Base-by-base conservation (phyloP, 208 protist species). In the Acanthamoeba lenticulata region DNA sequence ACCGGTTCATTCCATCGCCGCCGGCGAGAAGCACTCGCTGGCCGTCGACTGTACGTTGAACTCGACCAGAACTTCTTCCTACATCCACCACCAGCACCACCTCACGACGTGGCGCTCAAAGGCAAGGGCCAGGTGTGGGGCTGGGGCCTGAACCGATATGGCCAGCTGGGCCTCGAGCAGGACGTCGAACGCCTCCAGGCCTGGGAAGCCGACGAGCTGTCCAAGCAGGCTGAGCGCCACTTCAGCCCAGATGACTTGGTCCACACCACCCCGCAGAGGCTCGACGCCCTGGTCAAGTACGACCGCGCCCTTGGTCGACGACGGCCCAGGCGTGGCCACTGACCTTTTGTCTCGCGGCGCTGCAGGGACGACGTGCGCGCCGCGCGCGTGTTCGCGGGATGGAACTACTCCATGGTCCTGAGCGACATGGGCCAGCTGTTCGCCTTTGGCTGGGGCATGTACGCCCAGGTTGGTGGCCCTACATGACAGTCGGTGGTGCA, bases 401-500 rank as follows among this genome's bases (percentile, higher is more conserved):
- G 81, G 81, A 90, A 65, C 13, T 65, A 90, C 34, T 90, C 81
- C 19, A 13, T 90, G 29, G 49, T 65, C 0, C 27, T 90, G 13
- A 29, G 27, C 29, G 29, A 57, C 19, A 21, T 67, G 34, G 81
- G 81, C 32, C 44, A 65, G 34, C 42, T 90, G 32, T 90, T 90
- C 27, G 40, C 49, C 21, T 90, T 90, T 90, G 81, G 81, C 36
- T 90, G 81, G 81, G 81, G 81, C 4, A 90, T 90, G 81, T 90
- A 90, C 15, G 81, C n/a, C 3, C 81, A 90, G 81, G 81, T 90
- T 49, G 0, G 6, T 29, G 42, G 34, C 5, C 9, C n/a, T 11
- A 42, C 0, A 21, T 1, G 17, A 42, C 6, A 3, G 6, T 47
- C 17, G 11, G 9, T 7, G 15, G 0, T 47, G 47, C 15, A 60